phyloP scores from a whole-genome alignment of 805 yeast genomes.

The Kregervanrija delftensis region DNA sequence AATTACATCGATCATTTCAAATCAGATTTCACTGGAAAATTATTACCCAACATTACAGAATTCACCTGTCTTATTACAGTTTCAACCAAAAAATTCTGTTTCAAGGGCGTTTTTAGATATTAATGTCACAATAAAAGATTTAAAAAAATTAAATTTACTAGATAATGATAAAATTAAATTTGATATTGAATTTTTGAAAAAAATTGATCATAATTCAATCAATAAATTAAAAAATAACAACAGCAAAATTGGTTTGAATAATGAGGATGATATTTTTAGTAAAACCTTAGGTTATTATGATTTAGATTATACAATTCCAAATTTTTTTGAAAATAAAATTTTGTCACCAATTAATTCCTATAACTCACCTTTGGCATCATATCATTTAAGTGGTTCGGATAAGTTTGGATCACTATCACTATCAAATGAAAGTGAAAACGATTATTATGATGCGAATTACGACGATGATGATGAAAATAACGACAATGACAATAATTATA shows the following conservation, averaged over 20 bases:
- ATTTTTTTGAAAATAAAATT: constrained; percentile 14
- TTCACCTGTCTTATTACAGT: constrained; percentile 52
- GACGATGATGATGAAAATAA: neutral
- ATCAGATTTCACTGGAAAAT: constrained; percentile 41
- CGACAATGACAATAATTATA: constrained; percentile 20
- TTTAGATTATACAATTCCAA: constrained; percentile 19
- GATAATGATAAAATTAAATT: constrained; percentile 7
- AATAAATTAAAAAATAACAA: constrained; percentile 1
- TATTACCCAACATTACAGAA: constrained; percentile 69
- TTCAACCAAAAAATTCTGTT: constrained; percentile 32
- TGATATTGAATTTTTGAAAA: constrained; percentile 2
- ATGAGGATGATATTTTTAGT: constrained; percentile 1
- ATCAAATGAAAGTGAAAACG: too few species aligned
- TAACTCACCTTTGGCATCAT: constrained; percentile 12
- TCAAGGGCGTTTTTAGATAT: constrained; percentile 42
- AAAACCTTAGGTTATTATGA: constrained; percentile 22
- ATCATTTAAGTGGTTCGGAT: neutral
- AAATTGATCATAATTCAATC: constrained; percentile 4
- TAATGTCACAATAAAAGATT: constrained; percentile 35
- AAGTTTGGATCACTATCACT: too few species aligned
- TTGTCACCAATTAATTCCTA: constrained; percentile 8
- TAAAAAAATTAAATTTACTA: constrained; percentile 23
- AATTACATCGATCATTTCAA: constrained; percentile 25
- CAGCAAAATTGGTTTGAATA: too few species aligned
- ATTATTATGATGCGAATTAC: neutral